Evolutionary conservation across 352 stramenopile genomes (phyloP).

Genomic region (Phytophthora pini): DNA sequence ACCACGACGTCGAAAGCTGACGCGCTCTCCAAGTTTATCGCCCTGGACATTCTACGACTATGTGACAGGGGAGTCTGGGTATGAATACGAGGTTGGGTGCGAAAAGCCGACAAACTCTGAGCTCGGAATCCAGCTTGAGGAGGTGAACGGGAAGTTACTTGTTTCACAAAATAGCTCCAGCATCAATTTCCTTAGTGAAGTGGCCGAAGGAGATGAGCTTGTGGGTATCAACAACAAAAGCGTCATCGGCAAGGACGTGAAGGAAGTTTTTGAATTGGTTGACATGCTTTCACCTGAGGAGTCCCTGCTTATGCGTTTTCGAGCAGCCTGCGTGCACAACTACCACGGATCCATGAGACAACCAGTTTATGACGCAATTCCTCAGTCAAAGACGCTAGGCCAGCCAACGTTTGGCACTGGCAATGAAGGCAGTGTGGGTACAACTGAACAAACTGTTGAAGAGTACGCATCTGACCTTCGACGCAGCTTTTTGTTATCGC

Average conservation of each 20-base stretch:
- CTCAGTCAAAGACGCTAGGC: slow-evolving; percentile 20
- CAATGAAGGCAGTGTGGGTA: slow-evolving; percentile 4
- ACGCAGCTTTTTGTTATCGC: slow-evolving; percentile 41
- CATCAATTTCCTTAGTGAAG: slow-evolving; percentile 32
- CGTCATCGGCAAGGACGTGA: slow-evolving; percentile 45
- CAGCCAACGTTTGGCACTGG: slow-evolving; percentile 14
- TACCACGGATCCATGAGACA: slow-evolving; percentile 12
- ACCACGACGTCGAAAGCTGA: slow-evolving; percentile 25
- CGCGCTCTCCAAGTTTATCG: slow-evolving; percentile 56
- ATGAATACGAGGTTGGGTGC: slow-evolving; percentile 72
- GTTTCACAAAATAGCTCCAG: slow-evolving; percentile 36
- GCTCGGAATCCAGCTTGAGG: slow-evolving; percentile 56
- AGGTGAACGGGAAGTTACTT: slow-evolving; percentile 46
- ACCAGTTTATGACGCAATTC: slow-evolving; percentile 12
- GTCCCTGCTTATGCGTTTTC: slow-evolving; percentile 54
- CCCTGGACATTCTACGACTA: slow-evolving; percentile 84
- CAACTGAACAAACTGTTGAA: slow-evolving; percentile 31
- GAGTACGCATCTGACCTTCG: slow-evolving; percentile 42
- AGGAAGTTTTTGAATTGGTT: slow-evolving; percentile 44
- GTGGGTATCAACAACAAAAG: slow-evolving; percentile 66
- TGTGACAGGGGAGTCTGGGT: slow-evolving; percentile 61
- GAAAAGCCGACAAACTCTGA: slow-evolving; percentile 44
- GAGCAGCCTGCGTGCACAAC: slow-evolving; percentile 37
- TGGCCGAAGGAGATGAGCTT: slow-evolving; percentile 63
- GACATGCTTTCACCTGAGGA: slow-evolving; percentile 38